phyloP scores from a whole-genome alignment of 192 early-diverging fungal species.

The Entomortierella chlamydospora region DNA sequence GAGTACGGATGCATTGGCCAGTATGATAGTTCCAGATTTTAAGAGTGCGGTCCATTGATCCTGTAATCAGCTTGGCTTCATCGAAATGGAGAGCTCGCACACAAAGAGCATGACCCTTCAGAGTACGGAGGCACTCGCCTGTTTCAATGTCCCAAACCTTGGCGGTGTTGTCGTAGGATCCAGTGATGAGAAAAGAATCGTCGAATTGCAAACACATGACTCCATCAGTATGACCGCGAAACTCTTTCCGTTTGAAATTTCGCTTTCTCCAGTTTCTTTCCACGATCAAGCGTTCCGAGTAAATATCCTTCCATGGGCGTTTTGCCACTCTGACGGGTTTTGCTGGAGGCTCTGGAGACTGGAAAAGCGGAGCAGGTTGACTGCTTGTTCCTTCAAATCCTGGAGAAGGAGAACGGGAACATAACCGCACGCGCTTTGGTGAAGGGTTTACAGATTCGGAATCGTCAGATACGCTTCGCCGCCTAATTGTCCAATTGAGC shows the following conservation, averaged over 20 bases:
- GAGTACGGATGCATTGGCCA: conserved; percentile 85
- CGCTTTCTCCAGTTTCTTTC: conserved; percentile 95
- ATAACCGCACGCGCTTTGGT: conserved; percentile 35
- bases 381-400: neutral
- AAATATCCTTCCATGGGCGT: conserved; percentile 94
- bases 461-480: conserved; percentile 23
- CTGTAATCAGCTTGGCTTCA: conserved; percentile 92
- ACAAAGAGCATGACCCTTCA: conserved; percentile 86
- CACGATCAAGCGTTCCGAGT: conserved; percentile 89
- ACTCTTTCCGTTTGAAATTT: conserved; percentile 69
- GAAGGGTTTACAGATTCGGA: neutral
- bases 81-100: conserved; percentile 94
- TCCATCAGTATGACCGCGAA: conserved; percentile 88
- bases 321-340: conserved; percentile 18
- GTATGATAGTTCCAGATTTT: conserved; percentile 94
- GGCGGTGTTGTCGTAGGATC: conserved; percentile 90
- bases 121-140: conserved; percentile 76
- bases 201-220: conserved; percentile 91
- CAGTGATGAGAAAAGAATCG: conserved; percentile 84
- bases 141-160: conserved; percentile 93
- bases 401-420: conserved; percentile 21
- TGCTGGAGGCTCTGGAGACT: conserved; percentile 40
- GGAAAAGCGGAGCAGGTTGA: conserved; percentile 24
- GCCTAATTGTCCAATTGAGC: neutral
- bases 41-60: conserved; percentile 92